A percentile compares a stretch with the other conserved stretches of the same genome.
Evolutionary conservation across 2,329 filamentous ascomycete genomes (phyloP).

Genomic region (Boeremia exigua): DNA sequence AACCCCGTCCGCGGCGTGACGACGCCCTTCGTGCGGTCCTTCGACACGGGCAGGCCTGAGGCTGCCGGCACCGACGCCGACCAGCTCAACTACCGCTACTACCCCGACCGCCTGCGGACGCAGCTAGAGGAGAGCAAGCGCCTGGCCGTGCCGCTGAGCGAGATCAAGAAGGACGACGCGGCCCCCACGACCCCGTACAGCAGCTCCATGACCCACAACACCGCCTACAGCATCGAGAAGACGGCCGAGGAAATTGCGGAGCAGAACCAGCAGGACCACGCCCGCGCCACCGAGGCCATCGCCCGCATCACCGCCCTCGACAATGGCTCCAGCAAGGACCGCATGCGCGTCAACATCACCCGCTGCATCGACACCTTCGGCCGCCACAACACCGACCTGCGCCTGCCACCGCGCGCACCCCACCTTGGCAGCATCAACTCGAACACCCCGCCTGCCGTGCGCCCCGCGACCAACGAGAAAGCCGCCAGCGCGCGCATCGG

Average conservation of each 20-base stretch:
- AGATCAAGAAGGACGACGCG: conserved; percentile 14
- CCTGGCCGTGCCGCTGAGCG: conserved; percentile 64
- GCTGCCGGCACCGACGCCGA: conserved; percentile 34
- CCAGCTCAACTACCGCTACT: conserved; percentile 79
- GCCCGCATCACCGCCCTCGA: conserved; percentile 77
- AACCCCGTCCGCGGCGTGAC: conserved; percentile 78
- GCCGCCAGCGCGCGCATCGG: conserved; percentile 68
- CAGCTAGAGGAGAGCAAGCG: conserved; percentile 71
- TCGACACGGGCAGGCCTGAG: conserved; percentile 65
- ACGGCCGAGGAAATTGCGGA: conserved; percentile 31
- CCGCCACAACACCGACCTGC: conserved; percentile 82
- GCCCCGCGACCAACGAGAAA: conserved; percentile 49
- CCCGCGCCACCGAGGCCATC: conserved; percentile 76
- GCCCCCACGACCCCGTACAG: conserved; percentile 16
- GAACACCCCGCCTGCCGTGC: conserved; percentile 51
- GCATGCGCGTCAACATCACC: conserved; percentile 79
- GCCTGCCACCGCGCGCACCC: conserved; percentile 66
- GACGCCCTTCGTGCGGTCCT: conserved; percentile 84
- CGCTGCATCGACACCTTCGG: conserved; percentile 89
- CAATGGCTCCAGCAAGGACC: conserved; percentile 79
- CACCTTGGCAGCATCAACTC: conserved; percentile 55
- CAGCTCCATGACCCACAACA: conserved; percentile 4
- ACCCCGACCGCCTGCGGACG: conserved; percentile 68
- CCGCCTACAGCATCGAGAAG: conserved; percentile 8
- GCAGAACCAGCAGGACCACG: conserved; percentile 55